phyloP scores from a whole-genome alignment of 768 basidiomycete genomes.

The Tubosaeta sp. region DNA sequence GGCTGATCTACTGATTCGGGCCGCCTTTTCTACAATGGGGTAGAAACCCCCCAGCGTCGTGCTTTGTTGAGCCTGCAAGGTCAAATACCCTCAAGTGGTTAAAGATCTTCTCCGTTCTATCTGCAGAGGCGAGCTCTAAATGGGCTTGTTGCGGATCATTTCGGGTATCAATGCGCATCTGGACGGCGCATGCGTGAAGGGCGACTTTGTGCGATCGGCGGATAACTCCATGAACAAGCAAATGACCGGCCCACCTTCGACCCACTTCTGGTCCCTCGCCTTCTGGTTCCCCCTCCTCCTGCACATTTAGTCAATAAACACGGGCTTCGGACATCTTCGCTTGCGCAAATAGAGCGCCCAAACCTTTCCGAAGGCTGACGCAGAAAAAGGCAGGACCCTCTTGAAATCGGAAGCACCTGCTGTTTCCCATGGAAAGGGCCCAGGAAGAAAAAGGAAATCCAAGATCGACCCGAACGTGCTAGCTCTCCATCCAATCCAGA shows the following conservation, averaged over 20 bases:
- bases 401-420: background rate
- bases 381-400: constrained; percentile 1
- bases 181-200: constrained; percentile 14
- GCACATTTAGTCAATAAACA: background rate
- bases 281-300: background rate
- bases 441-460: background rate
- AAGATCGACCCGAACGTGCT: background rate
- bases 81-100: constrained; percentile 16
- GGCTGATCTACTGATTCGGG: constrained; percentile 12
- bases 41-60: constrained; percentile 18
- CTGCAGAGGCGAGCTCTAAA: constrained; percentile 18
- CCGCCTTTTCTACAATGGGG: constrained; percentile 9
- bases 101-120: constrained; percentile 23
- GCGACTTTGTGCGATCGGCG: constrained; percentile 11
- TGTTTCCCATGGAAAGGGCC: background rate
- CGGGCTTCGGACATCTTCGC: background rate
- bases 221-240: constrained; percentile 1
- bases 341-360: constrained; percentile 2
- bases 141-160: constrained; percentile 22
- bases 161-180: constrained; percentile 17
- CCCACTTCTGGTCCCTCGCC: constrained; percentile 1
- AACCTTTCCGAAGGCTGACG: background rate
- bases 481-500: background rate
- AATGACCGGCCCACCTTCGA: background rate
- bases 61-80: constrained; percentile 3